phyloP scores from a whole-genome alignment of 208 protist genomes.

The Trypanosoma congolense region DNA sequence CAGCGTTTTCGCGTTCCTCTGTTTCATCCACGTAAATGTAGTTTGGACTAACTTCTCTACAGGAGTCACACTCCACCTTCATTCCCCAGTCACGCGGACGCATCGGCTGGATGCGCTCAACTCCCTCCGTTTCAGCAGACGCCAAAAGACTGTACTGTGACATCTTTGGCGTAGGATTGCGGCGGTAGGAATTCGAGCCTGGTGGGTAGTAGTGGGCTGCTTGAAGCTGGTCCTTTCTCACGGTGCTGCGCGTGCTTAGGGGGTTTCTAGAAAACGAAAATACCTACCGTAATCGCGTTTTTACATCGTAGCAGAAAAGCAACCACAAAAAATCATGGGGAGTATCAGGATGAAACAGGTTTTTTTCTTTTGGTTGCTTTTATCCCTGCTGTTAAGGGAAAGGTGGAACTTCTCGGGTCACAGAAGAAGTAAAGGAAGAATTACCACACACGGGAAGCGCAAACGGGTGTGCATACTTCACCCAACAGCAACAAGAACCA shows the following conservation, averaged over 20 bases:
- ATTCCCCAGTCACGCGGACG: constrained; percentile 44
- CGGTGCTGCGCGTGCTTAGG: too few relatives aligned
- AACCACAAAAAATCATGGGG: too few relatives aligned
- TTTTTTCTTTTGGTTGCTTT: too few relatives aligned
- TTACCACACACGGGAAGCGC: too few relatives aligned
- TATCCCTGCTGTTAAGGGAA: too few relatives aligned
- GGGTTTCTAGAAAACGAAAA: too few relatives aligned
- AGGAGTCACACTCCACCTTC: constrained; percentile 44
- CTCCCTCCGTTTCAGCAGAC: constrained; percentile 44
- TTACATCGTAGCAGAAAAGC: too few relatives aligned
- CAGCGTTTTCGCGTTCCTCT: constrained; percentile 33
- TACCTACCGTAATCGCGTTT: too few relatives aligned
- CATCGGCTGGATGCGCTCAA: constrained; percentile 31
- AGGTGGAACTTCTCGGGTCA: too few relatives aligned
- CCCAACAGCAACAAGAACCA: background rate
- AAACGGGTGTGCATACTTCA: too few relatives aligned
- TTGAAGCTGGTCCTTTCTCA: background rate
- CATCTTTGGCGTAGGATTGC: constrained; percentile 35
- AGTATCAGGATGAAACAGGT: too few relatives aligned
- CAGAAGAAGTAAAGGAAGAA: too few relatives aligned
- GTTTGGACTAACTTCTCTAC: constrained; percentile 40
- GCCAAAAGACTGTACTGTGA: constrained; percentile 49
- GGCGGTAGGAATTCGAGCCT: background rate
- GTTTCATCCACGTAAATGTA: constrained; percentile 51
- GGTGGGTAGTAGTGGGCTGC: background rate